Base-by-base conservation (phyloP, 371 early-diverging fungal genomes). In the Homolaphlyctis polyrhiza region DNA sequence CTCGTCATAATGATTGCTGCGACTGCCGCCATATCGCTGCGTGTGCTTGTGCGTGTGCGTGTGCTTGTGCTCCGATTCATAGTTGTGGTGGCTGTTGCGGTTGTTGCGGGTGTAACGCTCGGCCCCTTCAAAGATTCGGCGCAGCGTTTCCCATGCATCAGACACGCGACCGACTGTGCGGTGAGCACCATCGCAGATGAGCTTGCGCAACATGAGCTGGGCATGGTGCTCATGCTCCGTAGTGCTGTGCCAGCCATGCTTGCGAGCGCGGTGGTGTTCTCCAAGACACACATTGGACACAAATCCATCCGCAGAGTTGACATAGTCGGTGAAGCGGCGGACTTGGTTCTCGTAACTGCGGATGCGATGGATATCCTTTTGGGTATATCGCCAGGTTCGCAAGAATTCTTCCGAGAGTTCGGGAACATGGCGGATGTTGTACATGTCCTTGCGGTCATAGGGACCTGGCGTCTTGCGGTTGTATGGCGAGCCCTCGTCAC, bases 391-490 rank as follows among this genome's bases (percentile, higher is more conserved):
- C 67, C 67, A 67, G 34, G n/a, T 11, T 27, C 32, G 54, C 21
- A 71, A 35, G 30, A 57, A 61, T n/a, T 28, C 36, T 29, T 63
- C 66, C 3, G 61, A n/a, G 39, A 61, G 16, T n/a, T 50, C 61
- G 11, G 8, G 36, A 1, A 51, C 25, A 48, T 45, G 35, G 35
- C 71, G 64, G 35, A 71, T 6, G 51, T 67, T 67, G 64, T 61
- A 65, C 35, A 62, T 57, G 57, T 75, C 69, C 32, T 50, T 61
- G 11, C 67, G 66, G 57, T 80, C 78, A 52, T 63, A 49, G 39
- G 65, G 32, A 52, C 49, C 47, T 3, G 68, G 67, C 8, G 70
- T 68, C 35, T 18, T 54, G 57, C 39, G 50, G 58, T 52, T 35
- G 30, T 0, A 1, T 29, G 63, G 60, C 25, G 35, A 49, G 4